Evolutionary conservation across 192 early-diverging fungal genomes (phyloP).

Genomic region (Mycoemilia scoparia): DNA sequence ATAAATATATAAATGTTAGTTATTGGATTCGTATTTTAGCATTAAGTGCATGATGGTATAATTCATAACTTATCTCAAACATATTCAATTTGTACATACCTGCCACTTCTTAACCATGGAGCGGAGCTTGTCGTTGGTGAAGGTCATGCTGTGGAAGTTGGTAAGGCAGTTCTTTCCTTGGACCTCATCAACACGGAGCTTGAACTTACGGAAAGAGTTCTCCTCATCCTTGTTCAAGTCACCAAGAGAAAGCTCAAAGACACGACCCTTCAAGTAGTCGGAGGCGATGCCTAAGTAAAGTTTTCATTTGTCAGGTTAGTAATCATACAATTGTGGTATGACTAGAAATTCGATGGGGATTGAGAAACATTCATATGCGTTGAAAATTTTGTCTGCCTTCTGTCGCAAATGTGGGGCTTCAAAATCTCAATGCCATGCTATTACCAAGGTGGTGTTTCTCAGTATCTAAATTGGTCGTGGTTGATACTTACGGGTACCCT

Average conservation of each 20-base stretch:
- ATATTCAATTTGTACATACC: too few relatives aligned
- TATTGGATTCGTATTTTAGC: slow-evolving; percentile 1
- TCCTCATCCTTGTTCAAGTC: slow-evolving; percentile 88
- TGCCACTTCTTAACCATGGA: slow-evolving; percentile 99
- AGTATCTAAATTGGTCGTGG: too few relatives aligned
- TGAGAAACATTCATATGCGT: too few relatives aligned
- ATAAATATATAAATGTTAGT: background rate
- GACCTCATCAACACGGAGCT: slow-evolving; percentile 93
- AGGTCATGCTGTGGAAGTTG: slow-evolving; percentile 99
- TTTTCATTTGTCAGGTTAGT: too few relatives aligned
- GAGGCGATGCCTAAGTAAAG: too few relatives aligned
- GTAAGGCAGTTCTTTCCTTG: slow-evolving; percentile 97
- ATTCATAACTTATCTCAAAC: slow-evolving; percentile 7
- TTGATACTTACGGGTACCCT: slow-evolving; percentile 96
- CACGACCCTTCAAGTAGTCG: slow-evolving; percentile 90
- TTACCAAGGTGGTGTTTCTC: background rate
- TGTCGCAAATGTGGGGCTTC: too few relatives aligned
- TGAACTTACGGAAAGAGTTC: slow-evolving; percentile 92
- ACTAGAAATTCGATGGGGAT: too few relatives aligned
- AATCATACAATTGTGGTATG: too few relatives aligned
- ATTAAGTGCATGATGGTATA: background rate
- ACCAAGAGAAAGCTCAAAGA: slow-evolving; percentile 89
- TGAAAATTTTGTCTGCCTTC: too few relatives aligned
- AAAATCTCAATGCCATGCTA: background rate
- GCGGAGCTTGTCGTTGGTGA: slow-evolving; percentile 99